phyloP scores from a whole-genome alignment of 2,329 filamentous ascomycete species.

The Monilinia polystroma region DNA sequence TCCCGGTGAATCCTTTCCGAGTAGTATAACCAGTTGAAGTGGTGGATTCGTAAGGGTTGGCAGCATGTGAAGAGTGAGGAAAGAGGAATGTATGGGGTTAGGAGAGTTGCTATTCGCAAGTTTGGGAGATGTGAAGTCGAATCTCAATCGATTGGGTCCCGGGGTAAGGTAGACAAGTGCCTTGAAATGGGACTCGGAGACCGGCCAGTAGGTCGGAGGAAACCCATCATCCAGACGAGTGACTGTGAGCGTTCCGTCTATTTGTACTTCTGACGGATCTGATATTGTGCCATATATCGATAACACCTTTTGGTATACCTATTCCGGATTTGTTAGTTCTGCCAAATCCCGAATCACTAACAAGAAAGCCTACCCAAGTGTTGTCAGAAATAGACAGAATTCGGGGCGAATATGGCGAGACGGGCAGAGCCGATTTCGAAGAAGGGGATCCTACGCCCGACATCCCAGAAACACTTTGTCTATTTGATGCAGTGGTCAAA shows the following conservation, averaged over 20 bases:
- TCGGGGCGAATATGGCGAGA: constrained; percentile 77
- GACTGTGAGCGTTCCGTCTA: constrained; percentile 79
- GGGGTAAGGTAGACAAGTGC: constrained; percentile 85
- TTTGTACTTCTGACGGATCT: constrained; percentile 62
- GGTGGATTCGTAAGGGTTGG: constrained; percentile 77
- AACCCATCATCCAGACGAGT: constrained; percentile 83
- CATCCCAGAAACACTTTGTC: constrained; percentile 65
- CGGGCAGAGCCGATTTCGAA: constrained; percentile 57
- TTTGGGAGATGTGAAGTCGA: constrained; percentile 86
- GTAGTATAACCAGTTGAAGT: constrained; percentile 81
- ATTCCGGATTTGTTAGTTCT: constrained; percentile 26
- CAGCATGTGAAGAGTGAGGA: constrained; percentile 82
- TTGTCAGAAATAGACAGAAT: constrained; percentile 78
- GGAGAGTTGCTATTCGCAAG: constrained; percentile 66
- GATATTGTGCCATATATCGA: constrained; percentile 79
- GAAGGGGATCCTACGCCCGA: constrained; percentile 56
- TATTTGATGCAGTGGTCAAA: constrained; percentile 46
- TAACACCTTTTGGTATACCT: constrained; percentile 91
- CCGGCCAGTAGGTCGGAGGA: constrained; percentile 81
- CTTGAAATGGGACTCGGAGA: constrained; percentile 88
- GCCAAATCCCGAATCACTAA: background rate
- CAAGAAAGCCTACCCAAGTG: constrained; percentile 64
- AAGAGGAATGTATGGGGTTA: constrained; percentile 72
- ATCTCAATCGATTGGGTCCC: constrained; percentile 81
- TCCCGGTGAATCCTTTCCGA: constrained; percentile 83